Evolutionary conservation across 2,329 filamentous ascomycete genomes (phyloP), one percentile per base, ranked within the genome.

Genomic region (Endoconidiophora laricicola): DNA sequence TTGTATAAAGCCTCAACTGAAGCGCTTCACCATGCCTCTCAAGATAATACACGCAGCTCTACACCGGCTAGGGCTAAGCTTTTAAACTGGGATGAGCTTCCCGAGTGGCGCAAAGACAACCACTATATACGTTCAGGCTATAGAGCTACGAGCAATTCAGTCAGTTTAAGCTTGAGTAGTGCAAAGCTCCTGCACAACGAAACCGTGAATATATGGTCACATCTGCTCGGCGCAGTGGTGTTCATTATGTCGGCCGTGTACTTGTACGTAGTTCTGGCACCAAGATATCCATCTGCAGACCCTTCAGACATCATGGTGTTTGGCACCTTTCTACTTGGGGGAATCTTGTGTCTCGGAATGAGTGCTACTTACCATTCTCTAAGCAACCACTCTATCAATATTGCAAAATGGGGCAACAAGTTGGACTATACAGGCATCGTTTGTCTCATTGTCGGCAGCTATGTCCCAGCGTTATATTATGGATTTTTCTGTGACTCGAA

Each of bases 341-440:
- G 82, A 1, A 72, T 79, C 24, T 59, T 77, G 33, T 90, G 85
- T 58, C 67, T 91, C 48, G 81, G 82, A 20, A 85, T 88, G 79
- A 87, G 82, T 57, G 83, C 86, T 4, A 83, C 81, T 2, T 98
- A 80, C 61, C 91, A 98, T 62, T 75, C 84, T 2, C 74, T 95
- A 44, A 78, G 73, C 20, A 94, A 95, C 57, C 91, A 98, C 63
- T 91, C 84, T 16, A 76, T 78, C 37, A 65, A 66, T 1, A 85
- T 95, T 12, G 79, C 83, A 2, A 80, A 76, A 54, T 84, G 86
- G 69, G 88, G 88, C 9, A 96, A 96, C 62, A 86, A 94, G 63
- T 68, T 96, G 51, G 91, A 98, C 62, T 96, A 98, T 62, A 77
- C 90, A 4, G 91, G 91, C 5, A 98, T 98, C 57, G 85, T 96